Conservation (phyloP, 2,329 filamentous ascomycete genomes). For the Simplicillium sp. region DNA sequence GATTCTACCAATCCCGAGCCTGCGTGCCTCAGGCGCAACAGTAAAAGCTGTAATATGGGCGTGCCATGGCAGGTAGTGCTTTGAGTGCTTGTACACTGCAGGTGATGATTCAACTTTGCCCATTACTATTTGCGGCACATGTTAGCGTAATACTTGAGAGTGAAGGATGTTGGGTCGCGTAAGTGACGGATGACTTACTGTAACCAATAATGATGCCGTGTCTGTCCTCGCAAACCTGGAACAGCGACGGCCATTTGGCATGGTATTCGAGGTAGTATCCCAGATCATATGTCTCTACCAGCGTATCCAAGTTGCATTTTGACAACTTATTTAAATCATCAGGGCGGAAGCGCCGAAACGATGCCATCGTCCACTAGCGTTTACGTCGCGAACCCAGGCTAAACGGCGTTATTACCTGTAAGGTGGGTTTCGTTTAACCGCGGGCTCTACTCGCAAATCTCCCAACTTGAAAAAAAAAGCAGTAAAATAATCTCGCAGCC, state of each 20-base stretch:
- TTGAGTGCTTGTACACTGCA: slow-evolving; percentile 61
- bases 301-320: slow-evolving; percentile 86
- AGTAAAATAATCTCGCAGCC: too few relatives aligned
- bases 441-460: too few relatives aligned
- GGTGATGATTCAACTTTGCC: slow-evolving; percentile 90
- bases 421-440: too few relatives aligned
- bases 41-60: slow-evolving; percentile 95
- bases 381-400: too few relatives aligned
- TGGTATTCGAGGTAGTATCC: slow-evolving; percentile 95
- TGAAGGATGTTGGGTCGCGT: background rate
- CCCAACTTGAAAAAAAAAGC: too few relatives aligned
- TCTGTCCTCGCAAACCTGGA: slow-evolving; percentile 81
- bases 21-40: slow-evolving; percentile 75
- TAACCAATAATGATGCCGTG: slow-evolving; percentile 90
- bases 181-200: slow-evolving; percentile 47
- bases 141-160: slow-evolving; percentile 8
- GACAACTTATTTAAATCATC: slow-evolving; percentile 83
- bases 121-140: slow-evolving; percentile 60
- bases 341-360: slow-evolving; percentile 70
- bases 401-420: too few relatives aligned
- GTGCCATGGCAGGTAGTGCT: slow-evolving; percentile 98
- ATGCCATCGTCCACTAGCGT: too few relatives aligned
- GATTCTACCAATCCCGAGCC: slow-evolving; percentile 77
- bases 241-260: slow-evolving; percentile 89
- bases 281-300: slow-evolving; percentile 97